Percentiles rank a stretch among this genome's conserved stretches.
Evolutionary conservation across 805 yeast species (phyloP).

Genomic region (Schwanniomyces sp.): DNA sequence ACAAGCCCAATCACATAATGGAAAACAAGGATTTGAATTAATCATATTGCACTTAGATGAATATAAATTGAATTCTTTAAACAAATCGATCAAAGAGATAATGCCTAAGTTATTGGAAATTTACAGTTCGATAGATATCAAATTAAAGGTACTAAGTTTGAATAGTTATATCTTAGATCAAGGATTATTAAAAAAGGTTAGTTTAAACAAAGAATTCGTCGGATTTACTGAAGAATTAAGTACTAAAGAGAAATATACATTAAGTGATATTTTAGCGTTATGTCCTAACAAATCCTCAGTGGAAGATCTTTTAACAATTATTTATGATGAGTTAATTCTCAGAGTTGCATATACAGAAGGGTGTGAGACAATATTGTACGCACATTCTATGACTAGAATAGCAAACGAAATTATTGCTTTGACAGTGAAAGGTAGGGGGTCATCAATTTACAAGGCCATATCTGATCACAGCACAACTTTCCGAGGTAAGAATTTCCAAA

Average conservation of each 20-base stretch:
- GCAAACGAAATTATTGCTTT: constrained; percentile 79
- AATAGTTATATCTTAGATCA: constrained; percentile 37
- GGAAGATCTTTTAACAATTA: constrained; percentile 57
- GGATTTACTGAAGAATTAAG: constrained; percentile 12
- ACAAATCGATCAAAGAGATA: constrained; percentile 12
- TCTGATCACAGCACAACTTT: constrained; percentile 41
- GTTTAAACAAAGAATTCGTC: constrained; percentile 28
- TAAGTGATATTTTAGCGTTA: constrained; percentile 35
- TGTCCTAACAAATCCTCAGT: constrained; percentile 58
- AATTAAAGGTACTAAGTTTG: constrained; percentile 42
- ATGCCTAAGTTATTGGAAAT: constrained; percentile 14
- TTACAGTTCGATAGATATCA: constrained; percentile 23
- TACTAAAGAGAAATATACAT: constrained; percentile 8
- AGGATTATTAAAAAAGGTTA: constrained; percentile 27
- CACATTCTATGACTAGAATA: constrained; percentile 78
- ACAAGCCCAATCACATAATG: constrained; percentile 61
- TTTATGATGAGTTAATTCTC: constrained; percentile 48
- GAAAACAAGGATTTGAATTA: constrained; percentile 66
- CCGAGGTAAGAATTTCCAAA: constrained; percentile 34
- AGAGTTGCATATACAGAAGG: constrained; percentile 43
- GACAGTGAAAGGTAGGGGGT: constrained; percentile 86
- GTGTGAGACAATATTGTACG: constrained; percentile 63
- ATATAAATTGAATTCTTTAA: constrained; percentile 13
- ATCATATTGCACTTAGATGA: constrained; percentile 52
- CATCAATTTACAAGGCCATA: constrained; percentile 53